Conservation (phyloP, 805 yeast species). For the Isabelozyma heimii region DNA sequence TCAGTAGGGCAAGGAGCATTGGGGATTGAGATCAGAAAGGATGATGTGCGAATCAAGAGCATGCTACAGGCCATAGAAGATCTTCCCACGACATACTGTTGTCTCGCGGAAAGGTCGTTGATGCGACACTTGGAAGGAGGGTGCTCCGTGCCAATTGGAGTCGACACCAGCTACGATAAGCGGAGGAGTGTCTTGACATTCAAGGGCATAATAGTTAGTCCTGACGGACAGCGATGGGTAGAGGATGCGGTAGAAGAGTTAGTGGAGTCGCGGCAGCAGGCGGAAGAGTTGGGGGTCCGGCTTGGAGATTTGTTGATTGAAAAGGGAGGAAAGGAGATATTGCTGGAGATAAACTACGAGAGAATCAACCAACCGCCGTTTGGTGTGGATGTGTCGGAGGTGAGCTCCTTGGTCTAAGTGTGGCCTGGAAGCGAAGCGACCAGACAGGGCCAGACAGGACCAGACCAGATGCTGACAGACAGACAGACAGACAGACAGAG, state of each 20-base stretch:
- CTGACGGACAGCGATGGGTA: conserved; percentile 76
- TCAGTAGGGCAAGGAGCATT: conserved; percentile 99
- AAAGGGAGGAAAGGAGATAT: conserved; percentile 81
- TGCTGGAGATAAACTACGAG: conserved; percentile 75
- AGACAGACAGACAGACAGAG: too few species aligned
- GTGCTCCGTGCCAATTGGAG: conserved; percentile 97
- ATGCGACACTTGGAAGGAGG: conserved; percentile 94
- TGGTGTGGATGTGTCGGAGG: background rate
- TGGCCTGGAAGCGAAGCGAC: too few species aligned
- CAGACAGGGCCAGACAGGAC: too few species aligned
- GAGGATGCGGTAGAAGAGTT: conserved; percentile 46
- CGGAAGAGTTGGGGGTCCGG: conserved; percentile 66
- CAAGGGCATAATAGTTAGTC: conserved; percentile 75
- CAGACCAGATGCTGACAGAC: too few species aligned
- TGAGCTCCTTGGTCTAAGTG: background rate
- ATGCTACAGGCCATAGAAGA: conserved; percentile 68
- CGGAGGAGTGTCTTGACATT: conserved; percentile 46
- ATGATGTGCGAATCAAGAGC: conserved; percentile 56
- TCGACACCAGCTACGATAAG: conserved; percentile 54
- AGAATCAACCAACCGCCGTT: conserved; percentile 47
- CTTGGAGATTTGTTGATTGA: conserved; percentile 66
- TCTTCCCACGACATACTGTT: conserved; percentile 63
- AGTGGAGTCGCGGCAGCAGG: conserved; percentile 53
- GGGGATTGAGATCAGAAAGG: conserved; percentile 82
- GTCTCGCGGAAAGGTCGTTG: conserved; percentile 84